Conservation (phyloP, 192 early-diverging fungal species). For the Umbelopsis sp. region DNA sequence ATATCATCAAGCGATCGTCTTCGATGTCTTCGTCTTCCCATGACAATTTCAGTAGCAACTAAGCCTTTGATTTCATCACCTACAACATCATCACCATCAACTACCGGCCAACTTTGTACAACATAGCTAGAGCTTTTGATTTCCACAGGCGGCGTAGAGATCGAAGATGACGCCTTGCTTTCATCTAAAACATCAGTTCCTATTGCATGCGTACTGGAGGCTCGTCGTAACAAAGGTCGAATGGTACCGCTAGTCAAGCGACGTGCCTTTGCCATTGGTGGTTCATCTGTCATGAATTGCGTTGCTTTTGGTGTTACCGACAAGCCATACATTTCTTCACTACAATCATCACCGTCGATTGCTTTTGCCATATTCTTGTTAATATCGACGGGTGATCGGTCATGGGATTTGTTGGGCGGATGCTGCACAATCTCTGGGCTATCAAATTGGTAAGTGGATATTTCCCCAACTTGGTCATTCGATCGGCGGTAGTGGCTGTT, state of each 20-base stretch:
- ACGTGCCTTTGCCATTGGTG: neutral
- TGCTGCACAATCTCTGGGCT: conserved; percentile 1
- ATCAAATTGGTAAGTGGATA: conserved; percentile 9
- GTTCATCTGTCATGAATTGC: neutral
- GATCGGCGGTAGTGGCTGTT: conserved; percentile 10
- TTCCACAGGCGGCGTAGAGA: neutral
- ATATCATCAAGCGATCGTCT: conserved; percentile 16
- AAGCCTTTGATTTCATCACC: conserved; percentile 32
- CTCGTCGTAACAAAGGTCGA: conserved; percentile 17
- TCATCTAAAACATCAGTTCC: conserved; percentile 8
- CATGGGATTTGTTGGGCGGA: neutral
- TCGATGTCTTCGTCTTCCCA: conserved; percentile 41
- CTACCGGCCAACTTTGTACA: conserved; percentile 31
- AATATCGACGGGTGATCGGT: neutral
- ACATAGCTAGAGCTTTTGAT: conserved; percentile 31
- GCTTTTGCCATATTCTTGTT: neutral
- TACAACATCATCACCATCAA: conserved; percentile 25
- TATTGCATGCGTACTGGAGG: conserved; percentile 4
- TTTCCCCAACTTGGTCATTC: neutral
- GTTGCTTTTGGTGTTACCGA: neutral
- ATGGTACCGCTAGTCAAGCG: conserved; percentile 11
- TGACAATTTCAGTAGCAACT: conserved; percentile 49
- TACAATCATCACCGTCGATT: conserved; percentile 1
- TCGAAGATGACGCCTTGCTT: neutral
- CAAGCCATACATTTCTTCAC: conserved; percentile 12